Evolutionary conservation across 768 basidiomycete species (phyloP), one percentile per base, ranked within the genome.

Genomic region (Agrocybe praecox): DNA sequence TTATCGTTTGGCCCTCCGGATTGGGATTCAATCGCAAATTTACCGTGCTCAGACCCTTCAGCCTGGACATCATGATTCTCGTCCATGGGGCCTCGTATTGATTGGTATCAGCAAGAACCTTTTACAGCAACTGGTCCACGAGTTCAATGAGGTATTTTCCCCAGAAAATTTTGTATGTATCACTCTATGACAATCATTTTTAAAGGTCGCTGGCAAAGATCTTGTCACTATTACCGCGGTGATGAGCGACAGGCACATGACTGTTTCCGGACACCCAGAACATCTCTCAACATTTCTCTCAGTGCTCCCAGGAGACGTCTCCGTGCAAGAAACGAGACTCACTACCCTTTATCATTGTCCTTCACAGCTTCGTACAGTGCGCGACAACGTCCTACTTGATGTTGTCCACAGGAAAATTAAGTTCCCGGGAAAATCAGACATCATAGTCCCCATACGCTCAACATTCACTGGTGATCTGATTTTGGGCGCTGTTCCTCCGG

Each of bases 201-300:
- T 49, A 53, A 53, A 58, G 63, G 53, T 40, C 24, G 45, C 56
- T 46, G 64, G 52, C 42, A 45, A 18, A 46, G 56, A 60, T 52
- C 49, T 65, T 15, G 67, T 87, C 63, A 74, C 68, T 63, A 69
- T 87, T 45, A 85, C 85, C 0, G 81, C 83, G 9, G 70, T 84
- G 55, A 71, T 82, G 48, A 78, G 79, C 56, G 72, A 76, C 51
- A 68, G 61, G 11, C 79, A 75, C 53, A 70, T 84, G 52, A 86
- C 86, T 11, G 69, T 87, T 48, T 88, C 86, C 2, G 87, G 86
- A 21, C 77, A 72, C 48, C 86, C 86, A 2, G 78, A 83, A 57
- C 51, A 76, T 46, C 69, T 88, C 26, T 64, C 69, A 7, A 64
- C 65, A 22, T 86, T 87, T 64, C 69, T 75, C 7, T 60, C 61